These are phyloP conservation scores for Hypoxylon rickii DNA, from an alignment of 495 filamentous ascomycete species.

Conservation along the genomic window DNA sequence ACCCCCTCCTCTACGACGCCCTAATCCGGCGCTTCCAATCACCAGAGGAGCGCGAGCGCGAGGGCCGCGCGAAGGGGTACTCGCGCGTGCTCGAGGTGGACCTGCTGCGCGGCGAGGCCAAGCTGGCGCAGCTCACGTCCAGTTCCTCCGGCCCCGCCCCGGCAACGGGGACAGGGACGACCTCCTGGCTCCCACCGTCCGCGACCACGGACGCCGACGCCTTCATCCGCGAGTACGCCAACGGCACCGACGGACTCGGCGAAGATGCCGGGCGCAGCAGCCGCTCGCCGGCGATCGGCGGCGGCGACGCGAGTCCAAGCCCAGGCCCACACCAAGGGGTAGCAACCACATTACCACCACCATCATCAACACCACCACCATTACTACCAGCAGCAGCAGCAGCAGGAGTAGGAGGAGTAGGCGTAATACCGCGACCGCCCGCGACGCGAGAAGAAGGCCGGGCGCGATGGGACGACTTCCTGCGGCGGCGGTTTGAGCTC, in stretches of 20 bases:
- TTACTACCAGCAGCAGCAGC: slow-evolving; percentile 1
- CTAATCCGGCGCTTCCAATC: slow-evolving; percentile 79
- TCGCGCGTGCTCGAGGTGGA: slow-evolving; percentile 74
- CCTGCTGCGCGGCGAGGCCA: slow-evolving; percentile 71
- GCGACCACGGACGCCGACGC: slow-evolving; percentile 22
- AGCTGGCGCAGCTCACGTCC: slow-evolving; percentile 62
- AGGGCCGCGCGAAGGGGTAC: slow-evolving; percentile 73
- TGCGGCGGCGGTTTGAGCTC: slow-evolving; percentile 69
- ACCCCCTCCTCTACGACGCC: slow-evolving; percentile 79
- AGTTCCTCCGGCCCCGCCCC: not conserved
- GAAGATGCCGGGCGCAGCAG: not conserved
- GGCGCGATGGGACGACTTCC: slow-evolving; percentile 68
- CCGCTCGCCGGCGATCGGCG: no score
- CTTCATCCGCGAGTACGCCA: slow-evolving; percentile 28
- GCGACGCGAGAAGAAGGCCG: slow-evolving; percentile 66
- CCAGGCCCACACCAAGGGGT: no score
- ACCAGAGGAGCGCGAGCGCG: slow-evolving; percentile 70
- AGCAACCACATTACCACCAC: no score
- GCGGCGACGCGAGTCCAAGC: no score
- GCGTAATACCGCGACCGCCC: slow-evolving; percentile 53
- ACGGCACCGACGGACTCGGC: slow-evolving; percentile 15
- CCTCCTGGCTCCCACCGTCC: slow-evolving; percentile 20
- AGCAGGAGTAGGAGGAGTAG: slow-evolving; percentile 50
- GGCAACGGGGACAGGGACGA: not conserved
- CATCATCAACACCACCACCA: not conserved